phyloP scores from a whole-genome alignment of 148 eudicot species.

The Rhododendron mucronatum region DNA sequence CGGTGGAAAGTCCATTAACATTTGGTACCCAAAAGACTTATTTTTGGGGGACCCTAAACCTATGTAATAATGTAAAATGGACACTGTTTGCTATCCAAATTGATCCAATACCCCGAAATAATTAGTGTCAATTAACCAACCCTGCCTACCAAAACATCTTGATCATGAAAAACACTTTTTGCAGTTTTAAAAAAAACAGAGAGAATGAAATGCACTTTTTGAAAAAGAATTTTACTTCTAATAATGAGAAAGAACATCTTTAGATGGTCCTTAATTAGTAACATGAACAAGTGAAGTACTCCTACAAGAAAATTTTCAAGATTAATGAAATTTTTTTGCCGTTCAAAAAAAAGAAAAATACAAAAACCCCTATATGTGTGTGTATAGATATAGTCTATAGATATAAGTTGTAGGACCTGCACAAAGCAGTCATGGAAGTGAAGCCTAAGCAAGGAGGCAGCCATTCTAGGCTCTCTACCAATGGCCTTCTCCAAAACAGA shows the following conservation, averaged over 20 bases:
- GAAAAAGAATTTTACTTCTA: neutral
- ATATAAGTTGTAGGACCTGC: conserved; percentile 40
- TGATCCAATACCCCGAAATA: no score
- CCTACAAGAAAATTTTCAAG: neutral
- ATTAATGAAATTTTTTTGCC: no score
- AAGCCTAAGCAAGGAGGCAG: conserved; percentile 85
- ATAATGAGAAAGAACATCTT: neutral
- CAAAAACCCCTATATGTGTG: neutral
- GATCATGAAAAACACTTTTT: neutral
- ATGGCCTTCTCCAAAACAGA: conserved; percentile 62
- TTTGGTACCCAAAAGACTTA: neutral
- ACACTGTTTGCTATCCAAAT: no score
- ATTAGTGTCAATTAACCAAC: neutral
- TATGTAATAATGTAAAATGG: no score
- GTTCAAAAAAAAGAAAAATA: neutral
- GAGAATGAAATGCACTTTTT: neutral
- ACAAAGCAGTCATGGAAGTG: conserved; percentile 93
- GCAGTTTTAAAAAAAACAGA: neutral
- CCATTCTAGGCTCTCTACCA: conserved; percentile 66
- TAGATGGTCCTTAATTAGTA: neutral
- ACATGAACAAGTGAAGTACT: neutral
- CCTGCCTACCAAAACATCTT: neutral
- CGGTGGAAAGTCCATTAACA: no score
- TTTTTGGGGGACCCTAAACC: neutral
- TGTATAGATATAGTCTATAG: neutral